Evolutionary conservation across 495 filamentous ascomycete species (phyloP), one percentile per base, ranked within the genome.

Genomic region (Aspergillus kassunensis): DNA sequence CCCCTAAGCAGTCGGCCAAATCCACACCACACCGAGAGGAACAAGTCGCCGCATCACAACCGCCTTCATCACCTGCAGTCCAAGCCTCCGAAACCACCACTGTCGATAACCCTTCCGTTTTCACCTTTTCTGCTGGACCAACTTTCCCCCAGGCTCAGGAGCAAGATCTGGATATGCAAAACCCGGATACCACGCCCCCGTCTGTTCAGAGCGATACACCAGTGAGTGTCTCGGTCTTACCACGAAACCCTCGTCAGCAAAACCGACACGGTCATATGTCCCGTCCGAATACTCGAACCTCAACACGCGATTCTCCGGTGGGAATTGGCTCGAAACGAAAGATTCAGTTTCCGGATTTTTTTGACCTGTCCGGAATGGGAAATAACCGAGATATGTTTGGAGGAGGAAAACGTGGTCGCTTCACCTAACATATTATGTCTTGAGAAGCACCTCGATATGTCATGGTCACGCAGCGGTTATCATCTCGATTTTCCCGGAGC

Each of bases 321-420:
- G 40, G 80, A 76, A 15, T 78, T 60, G 90, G 91, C 0, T 85
- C 85, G 23, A 96, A 96, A 69, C 80, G 91, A 13, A 84, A 88
- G 57, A 74, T 87, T 52, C 82, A 86, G 35, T 79, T 90, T 31
- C 79, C 80, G 2, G 91, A 96, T 50, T 85, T 91, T 53, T 95
- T 95, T 56, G 89, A 93, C 55, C 66, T 96, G n/a, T 81, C 81
- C 6, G 80, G 78, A 34, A 55, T 88, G 31, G 75, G 80, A 20
- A 80, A 53, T 27, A 52, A 86, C 53, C 82, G 83, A 54, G 89
- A 91, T 57, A 66, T 78, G 48, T 78, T 78, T 63, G 84, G 83
- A 27, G 79, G 82, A 19, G 79, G 82, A 21, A 95, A 95, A 75
- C 75, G 90, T 51, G 82, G 81, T 42, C 77, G 88, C 55, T 86